Evolutionary conservation across 371 early-diverging fungal genomes (phyloP), one percentile per base, ranked within the genome.

Genomic region (Rhizomucor miehei): DNA sequence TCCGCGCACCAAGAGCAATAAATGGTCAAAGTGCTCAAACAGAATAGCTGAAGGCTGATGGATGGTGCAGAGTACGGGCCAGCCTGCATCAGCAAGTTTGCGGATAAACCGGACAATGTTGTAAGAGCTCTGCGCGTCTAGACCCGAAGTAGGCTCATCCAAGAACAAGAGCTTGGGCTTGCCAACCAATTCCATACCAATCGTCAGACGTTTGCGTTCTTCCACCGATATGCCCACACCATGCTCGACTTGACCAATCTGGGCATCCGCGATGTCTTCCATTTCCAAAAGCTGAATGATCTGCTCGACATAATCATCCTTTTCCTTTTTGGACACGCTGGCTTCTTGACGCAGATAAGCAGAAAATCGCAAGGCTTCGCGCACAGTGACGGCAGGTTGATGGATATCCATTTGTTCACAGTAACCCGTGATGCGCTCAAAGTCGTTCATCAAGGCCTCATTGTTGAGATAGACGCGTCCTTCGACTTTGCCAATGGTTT

Each of bases 331-430:
- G 39, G 82, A 53, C 9, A 82, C 80, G 8, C 64, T 47, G 3
- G 73, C 67, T 0, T 75, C 77, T 57, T 84, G 86, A 20, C 88
- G 82, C 17, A 89, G 63, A 37, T 75, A 55, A 0, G 89, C 88
- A n/a, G 88, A 85, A 62, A 85, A 89, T 21, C 69, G 79, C 29
- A 89, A 73, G 0, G 83, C 77, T 65, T 89, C 90, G 40, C 85
- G 84, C 0, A 87, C 72, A 37, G 70, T 69, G 6, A 63, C 63
- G 67, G 69, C 60, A 4, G 84, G 82, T 38, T 82, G 78, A 56
- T 86, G 89, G n/a, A 89, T 79, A 55, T 89, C 90, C 71, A 87
- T 80, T 65, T 92, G 94, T 62, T 93, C 91, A 60, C 86, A 86
- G 61, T 90, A 93, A 13, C 90, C 90, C 14, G 89, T 89, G 35